These are phyloP conservation scores for Starmerella potacharoeniae DNA, from an alignment of 805 yeast species.

Conservation along the genomic window DNA sequence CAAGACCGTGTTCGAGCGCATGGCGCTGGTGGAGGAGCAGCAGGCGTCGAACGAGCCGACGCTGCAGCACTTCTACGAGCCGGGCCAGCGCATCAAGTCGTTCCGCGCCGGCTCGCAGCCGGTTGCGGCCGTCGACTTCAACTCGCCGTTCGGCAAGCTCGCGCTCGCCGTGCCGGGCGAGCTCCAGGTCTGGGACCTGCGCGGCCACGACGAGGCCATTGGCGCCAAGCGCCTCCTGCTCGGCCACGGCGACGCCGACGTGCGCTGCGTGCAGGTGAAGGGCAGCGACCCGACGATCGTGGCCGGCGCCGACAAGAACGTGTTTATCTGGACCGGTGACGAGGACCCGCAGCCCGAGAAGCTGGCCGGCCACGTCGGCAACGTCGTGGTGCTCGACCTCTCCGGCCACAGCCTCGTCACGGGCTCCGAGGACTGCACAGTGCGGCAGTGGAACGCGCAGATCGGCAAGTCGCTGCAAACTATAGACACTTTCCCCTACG, in stretches of 20 bases:
- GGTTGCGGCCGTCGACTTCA: conserved; percentile 53
- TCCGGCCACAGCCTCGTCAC: conserved; percentile 43
- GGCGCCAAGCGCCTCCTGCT: neutral
- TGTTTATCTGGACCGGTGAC: conserved; percentile 12
- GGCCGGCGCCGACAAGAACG: conserved; percentile 11
- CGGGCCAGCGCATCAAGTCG: conserved; percentile 44
- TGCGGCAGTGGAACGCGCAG: conserved; percentile 63
- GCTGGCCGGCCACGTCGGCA: conserved; percentile 56
- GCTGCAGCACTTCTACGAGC: conserved; percentile 49
- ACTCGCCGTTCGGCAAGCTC: conserved; percentile 61
- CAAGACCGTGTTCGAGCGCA: conserved; percentile 43
- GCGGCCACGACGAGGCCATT: conserved; percentile 4
- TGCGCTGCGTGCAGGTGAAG: conserved; percentile 4
- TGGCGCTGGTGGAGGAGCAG: conserved; percentile 50
- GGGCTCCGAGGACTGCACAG: conserved; percentile 60
- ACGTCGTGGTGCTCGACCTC: conserved; percentile 50
- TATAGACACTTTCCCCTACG: conserved; percentile 41
- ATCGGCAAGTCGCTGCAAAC: conserved; percentile 61
- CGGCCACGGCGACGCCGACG: neutral
- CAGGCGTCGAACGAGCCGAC: conserved; percentile 43
- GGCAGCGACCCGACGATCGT: conserved; percentile 13
- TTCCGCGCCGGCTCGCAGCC: conserved; percentile 38
- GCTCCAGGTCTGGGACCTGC: conserved; percentile 29
- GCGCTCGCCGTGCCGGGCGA: conserved; percentile 72
- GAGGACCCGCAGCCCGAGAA: conserved; percentile 33